A percentile compares a stretch with the other conserved stretches of the same genome.
Conservation (phyloP, 2,329 filamentous ascomycete genomes). For the Scedosporium dehoogii region DNA sequence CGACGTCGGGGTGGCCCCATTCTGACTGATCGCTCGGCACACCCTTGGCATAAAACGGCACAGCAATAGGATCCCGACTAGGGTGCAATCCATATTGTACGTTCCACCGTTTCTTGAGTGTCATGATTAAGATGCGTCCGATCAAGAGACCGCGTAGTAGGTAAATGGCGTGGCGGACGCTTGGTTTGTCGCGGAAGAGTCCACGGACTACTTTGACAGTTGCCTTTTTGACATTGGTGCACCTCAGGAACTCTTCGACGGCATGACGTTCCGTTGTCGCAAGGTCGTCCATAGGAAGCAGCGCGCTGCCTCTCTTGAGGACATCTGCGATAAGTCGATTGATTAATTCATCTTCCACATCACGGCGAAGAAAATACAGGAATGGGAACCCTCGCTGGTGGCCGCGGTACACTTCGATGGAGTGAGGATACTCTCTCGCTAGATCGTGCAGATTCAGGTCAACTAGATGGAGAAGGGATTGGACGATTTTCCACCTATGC, state of each 20-base stretch:
- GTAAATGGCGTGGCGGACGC: conserved; percentile 24
- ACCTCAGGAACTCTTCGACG: neutral
- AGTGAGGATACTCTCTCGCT: conserved; percentile 23
- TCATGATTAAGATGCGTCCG: conserved; percentile 48
- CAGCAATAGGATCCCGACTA: conserved; percentile 47
- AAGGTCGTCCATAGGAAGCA: conserved; percentile 5
- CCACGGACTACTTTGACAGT: neutral
- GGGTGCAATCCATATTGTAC: conserved; percentile 55
- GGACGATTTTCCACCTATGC: conserved; percentile 35
- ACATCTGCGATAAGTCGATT: conserved; percentile 29
- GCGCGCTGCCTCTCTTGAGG: conserved; percentile 17
- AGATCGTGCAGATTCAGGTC: conserved; percentile 27
- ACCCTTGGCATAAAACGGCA: conserved; percentile 59
- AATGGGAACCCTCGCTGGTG: conserved; percentile 26
- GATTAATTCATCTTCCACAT: conserved; percentile 35
- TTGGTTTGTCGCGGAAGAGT: neutral
- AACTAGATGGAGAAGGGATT: conserved; percentile 30
- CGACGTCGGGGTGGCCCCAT: conserved; percentile 58
- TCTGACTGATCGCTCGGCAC: conserved; percentile 52
- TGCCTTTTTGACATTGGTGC: neutral
- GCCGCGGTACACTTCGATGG: conserved; percentile 25
- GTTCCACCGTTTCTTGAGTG: conserved; percentile 54
- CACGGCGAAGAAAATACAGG: conserved; percentile 41
- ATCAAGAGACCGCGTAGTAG: conserved; percentile 55
- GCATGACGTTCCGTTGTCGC: neutral